Evolutionary conservation across 768 basidiomycete species (phyloP).

Genomic region (Termitomyces sp.): DNA sequence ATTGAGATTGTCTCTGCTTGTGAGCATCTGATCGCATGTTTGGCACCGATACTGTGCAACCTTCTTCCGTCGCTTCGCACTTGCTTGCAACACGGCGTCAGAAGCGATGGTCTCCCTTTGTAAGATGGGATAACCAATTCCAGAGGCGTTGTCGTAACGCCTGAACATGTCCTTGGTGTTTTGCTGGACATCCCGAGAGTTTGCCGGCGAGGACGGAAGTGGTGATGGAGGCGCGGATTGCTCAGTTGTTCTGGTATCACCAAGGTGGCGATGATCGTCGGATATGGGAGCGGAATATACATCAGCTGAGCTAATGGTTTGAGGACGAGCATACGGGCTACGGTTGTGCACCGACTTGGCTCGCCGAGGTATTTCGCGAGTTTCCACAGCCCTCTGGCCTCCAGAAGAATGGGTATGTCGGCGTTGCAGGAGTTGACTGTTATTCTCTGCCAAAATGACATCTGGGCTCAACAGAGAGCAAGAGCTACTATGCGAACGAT

Average conservation of each 20-base stretch:
- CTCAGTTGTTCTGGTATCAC: conserved; percentile 4
- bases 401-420: conserved; percentile 11
- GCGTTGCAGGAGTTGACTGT: conserved; percentile 1
- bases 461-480: conserved; percentile 2
- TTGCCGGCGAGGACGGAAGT: neutral
- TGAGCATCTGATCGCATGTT: conserved; percentile 10
- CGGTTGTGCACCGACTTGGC: conserved; percentile 5
- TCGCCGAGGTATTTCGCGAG: conserved; percentile 1
- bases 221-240: conserved; percentile 4
- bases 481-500: conserved; percentile 1
- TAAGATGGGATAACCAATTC: conserved; percentile 5
- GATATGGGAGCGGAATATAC: neutral
- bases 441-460: neutral
- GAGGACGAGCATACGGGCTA: conserved; percentile 12
- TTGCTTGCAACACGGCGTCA: conserved; percentile 14
- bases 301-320: neutral
- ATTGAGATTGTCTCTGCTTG: conserved; percentile 15
- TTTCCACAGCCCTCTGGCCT: neutral
- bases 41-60: neutral
- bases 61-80: conserved; percentile 15
- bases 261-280: neutral
- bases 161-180: conserved; percentile 6
- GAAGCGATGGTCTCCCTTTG: conserved; percentile 16
- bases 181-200: neutral
- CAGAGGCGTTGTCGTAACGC: conserved; percentile 1